These are phyloP conservation scores for Gardenia jasminoides DNA, from an alignment of 257 asterid species.

Conservation along the genomic window DNA sequence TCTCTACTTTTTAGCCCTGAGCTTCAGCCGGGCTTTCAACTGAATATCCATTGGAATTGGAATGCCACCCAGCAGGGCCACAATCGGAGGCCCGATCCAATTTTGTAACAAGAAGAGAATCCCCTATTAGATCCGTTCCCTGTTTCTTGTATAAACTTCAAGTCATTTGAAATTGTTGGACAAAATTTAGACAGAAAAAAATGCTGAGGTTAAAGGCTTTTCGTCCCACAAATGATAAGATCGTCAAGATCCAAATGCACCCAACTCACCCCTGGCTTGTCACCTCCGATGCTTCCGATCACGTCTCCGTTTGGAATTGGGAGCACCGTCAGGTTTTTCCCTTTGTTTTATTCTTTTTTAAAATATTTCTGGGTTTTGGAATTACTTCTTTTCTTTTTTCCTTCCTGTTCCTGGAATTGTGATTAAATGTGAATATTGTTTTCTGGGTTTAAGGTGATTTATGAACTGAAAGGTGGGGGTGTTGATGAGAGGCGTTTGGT, in stretches of 20 bases:
- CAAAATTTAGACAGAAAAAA: constrained; percentile 4
- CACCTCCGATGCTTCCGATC: constrained; percentile 97
- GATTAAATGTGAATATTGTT: neutral
- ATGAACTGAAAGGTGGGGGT: constrained; percentile 98
- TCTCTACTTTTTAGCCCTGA: neutral
- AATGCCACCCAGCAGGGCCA: neutral
- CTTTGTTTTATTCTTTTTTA: neutral
- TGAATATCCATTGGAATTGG: constrained; percentile 5
- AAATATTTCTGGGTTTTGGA: neutral
- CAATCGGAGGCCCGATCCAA: constrained; percentile 6
- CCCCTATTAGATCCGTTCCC: constrained; percentile 20
- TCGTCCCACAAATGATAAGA: constrained; percentile 94
- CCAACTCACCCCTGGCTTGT: constrained; percentile 99
- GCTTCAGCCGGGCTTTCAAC: neutral
- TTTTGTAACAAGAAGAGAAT: neutral
- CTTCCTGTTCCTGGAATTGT: neutral
- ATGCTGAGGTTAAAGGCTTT: constrained; percentile 86
- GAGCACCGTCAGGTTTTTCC: constrained; percentile 85
- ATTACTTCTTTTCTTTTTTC: constrained; percentile 1
- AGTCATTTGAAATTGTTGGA: constrained; percentile 5
- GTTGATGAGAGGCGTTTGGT: constrained; percentile 97
- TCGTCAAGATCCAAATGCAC: constrained; percentile 94
- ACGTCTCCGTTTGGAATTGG: constrained; percentile 99
- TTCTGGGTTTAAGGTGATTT: constrained; percentile 57
- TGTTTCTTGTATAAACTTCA: neutral